Evolutionary conservation across 192 early-diverging fungal genomes (phyloP).

Genomic region (Spizellomyces sp.): DNA sequence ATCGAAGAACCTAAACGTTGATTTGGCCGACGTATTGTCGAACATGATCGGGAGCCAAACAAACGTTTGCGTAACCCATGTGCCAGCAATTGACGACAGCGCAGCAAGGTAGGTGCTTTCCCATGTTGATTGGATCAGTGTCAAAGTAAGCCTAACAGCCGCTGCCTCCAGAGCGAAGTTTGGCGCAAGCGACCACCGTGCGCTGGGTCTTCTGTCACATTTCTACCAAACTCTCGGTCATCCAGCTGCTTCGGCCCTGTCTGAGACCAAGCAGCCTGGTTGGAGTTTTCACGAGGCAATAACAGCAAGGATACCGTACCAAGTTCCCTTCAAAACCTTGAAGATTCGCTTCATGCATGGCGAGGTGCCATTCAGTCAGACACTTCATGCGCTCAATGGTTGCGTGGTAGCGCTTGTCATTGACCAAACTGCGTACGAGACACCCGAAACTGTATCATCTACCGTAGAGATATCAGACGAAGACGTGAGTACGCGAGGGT

Average conservation of each 20-base stretch:
- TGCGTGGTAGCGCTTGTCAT: slow-evolving; percentile 76
- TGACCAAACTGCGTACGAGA: slow-evolving; percentile 29
- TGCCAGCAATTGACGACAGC: background rate
- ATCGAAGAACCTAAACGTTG: slow-evolving; percentile 26
- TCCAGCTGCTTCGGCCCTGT: background rate
- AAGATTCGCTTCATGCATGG: slow-evolving; percentile 46
- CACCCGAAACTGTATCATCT: background rate
- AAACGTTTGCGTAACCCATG: background rate
- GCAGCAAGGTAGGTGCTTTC: background rate
- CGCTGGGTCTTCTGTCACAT: slow-evolving; percentile 67
- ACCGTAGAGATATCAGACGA: too few relatives aligned
- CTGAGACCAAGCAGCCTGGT: background rate
- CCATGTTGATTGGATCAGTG: background rate
- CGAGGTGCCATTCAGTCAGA: slow-evolving; percentile 78
- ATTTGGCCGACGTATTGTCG: background rate
- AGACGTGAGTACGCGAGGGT: too few relatives aligned
- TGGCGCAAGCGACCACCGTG: slow-evolving; percentile 67
- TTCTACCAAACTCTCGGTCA: slow-evolving; percentile 54
- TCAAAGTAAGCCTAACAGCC: background rate
- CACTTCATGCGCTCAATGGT: slow-evolving; percentile 83
- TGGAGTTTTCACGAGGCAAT: slow-evolving; percentile 36
- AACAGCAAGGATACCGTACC: slow-evolving; percentile 32
- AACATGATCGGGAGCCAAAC: background rate
- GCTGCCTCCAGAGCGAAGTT: slow-evolving; percentile 42
- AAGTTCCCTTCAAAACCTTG: slow-evolving; percentile 24